A percentile compares a stretch with the other conserved stretches of the same genome.
Conservation (phyloP, 2,329 filamentous ascomycete species). For the Trichoderma lentiforme region DNA sequence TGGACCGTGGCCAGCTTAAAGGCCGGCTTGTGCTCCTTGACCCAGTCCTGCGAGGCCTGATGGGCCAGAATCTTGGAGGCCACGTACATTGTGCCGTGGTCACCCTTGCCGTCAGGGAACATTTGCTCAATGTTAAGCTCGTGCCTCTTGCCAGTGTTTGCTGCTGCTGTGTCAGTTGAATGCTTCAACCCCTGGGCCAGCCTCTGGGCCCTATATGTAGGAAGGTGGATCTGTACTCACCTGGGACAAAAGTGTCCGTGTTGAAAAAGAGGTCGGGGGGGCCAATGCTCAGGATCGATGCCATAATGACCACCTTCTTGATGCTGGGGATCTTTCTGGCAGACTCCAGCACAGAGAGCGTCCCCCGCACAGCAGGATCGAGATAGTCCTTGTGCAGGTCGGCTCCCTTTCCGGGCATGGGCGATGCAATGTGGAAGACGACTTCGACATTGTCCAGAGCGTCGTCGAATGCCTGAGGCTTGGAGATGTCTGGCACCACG, state of each 20-base stretch:
- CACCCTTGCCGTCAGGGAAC: not conserved
- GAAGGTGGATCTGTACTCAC: not conserved
- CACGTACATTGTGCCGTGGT: constrained; percentile 16
- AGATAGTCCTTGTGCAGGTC: constrained; percentile 21
- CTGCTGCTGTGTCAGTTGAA: not conserved
- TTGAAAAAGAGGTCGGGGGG: constrained; percentile 3
- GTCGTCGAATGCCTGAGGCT: constrained; percentile 31
- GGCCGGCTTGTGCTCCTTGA: constrained; percentile 13
- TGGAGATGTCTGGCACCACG: constrained; percentile 28
- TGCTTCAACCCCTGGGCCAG: not conserved
- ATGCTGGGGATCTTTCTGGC: constrained; percentile 9
- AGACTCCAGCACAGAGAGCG: constrained; percentile 18
- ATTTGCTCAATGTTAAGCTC: not conserved
- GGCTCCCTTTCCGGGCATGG: constrained; percentile 19
- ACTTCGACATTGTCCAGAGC: constrained; percentile 35
- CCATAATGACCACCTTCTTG: constrained; percentile 19
- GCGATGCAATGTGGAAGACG: constrained; percentile 30
- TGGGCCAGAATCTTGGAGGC: constrained; percentile 23
- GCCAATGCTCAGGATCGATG: constrained; percentile 20
- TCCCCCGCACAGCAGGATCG: constrained; percentile 19
- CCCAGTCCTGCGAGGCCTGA: constrained; percentile 20
- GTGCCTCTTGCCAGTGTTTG: constrained; percentile 3
- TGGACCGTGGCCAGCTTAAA: constrained; percentile 21
- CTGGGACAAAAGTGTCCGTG: not conserved
- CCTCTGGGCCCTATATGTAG: not conserved